Percentiles rank a stretch among this genome's conserved stretches.
These are phyloP conservation scores for Stipa capillata DNA, from an alignment of 176 grass and related monocot species.

Conservation along the genomic window DNA sequence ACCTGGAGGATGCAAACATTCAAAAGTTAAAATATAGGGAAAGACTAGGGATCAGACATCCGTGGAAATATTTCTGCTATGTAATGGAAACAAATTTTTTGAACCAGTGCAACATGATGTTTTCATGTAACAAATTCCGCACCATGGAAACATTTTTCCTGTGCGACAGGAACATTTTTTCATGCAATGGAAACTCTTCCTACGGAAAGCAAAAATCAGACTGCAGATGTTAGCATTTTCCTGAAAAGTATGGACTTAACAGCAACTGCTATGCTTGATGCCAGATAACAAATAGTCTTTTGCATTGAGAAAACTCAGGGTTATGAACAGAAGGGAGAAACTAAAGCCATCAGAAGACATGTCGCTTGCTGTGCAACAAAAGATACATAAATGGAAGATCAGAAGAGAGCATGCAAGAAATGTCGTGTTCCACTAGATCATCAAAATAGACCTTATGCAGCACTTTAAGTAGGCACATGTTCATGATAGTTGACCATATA, in stretches of 20 bases:
- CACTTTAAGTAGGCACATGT: not conserved
- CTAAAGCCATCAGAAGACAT: not conserved
- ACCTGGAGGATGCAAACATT: slow-evolving; percentile 45
- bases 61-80: no score
- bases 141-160: no score
- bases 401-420: not conserved
- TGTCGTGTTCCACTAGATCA: not conserved
- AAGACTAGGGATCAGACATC: no score
- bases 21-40: no score
- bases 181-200: no score
- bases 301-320: not conserved
- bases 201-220: no score
- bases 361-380: not conserved
- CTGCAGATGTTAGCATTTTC: no score
- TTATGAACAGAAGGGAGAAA: not conserved
- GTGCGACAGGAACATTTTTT: no score
- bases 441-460: not conserved
- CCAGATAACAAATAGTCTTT: not conserved
- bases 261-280: not conserved
- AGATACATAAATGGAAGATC: not conserved
- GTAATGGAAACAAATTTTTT: no score
- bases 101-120: no score
- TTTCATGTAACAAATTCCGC: no score
- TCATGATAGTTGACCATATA: not conserved
- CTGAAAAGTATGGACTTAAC: not conserved